phyloP scores from a whole-genome alignment of 2,329 filamentous ascomycete species.

The Leptodontidium sp. region DNA sequence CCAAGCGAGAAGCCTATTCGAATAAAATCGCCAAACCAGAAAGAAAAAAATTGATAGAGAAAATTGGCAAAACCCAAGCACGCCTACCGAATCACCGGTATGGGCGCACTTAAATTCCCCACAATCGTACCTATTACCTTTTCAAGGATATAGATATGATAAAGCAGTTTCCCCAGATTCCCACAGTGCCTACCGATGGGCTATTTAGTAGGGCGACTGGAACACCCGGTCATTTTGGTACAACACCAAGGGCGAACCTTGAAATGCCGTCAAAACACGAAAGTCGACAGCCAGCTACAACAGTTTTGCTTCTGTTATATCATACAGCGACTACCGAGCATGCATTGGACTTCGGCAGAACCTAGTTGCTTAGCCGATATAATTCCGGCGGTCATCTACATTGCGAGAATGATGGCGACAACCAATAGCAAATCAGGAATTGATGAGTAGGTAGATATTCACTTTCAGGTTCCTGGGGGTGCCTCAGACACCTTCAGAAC shows the following conservation, averaged over 20 bases:
- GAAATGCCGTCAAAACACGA: not conserved
- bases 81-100: not conserved
- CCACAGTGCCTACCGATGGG: not conserved
- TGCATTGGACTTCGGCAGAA: not conserved
- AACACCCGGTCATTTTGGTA: not conserved
- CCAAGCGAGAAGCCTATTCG: not conserved
- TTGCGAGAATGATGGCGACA: not conserved
- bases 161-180: not conserved
- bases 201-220: not conserved
- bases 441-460: not conserved
- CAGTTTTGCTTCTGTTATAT: slow-evolving; percentile 1
- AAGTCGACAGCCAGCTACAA: slow-evolving; percentile 5
- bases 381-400: not conserved
- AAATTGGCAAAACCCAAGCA: not conserved
- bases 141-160: not conserved
- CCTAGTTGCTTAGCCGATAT: not conserved
- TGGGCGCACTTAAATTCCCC: not conserved
- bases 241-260: not conserved
- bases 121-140: slow-evolving; percentile 5
- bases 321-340: not conserved
- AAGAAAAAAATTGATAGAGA: not conserved
- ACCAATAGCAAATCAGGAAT: not conserved
- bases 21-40: not conserved
- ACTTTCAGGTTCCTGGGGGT: not conserved
- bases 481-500: not conserved